These are phyloP conservation scores for Verticillium isaacii DNA, from an alignment of 2,329 filamentous ascomycete species.

Conservation along the genomic window DNA sequence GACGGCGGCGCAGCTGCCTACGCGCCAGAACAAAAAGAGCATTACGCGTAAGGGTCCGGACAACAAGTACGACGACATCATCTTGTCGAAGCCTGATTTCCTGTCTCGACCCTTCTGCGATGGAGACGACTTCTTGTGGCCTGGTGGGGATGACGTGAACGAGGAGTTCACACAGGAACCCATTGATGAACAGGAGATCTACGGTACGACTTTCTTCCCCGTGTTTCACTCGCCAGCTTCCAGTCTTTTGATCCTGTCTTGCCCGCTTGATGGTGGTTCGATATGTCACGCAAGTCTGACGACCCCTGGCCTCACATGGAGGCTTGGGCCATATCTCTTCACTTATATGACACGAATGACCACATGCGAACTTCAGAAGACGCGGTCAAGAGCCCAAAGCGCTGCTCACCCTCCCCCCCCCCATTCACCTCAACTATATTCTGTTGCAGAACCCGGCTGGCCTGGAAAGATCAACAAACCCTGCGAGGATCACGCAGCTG, in stretches of 20 bases:
- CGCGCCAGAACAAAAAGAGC: constrained; percentile 54
- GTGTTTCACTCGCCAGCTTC: background rate
- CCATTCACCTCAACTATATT: background rate
- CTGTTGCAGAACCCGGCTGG: background rate
- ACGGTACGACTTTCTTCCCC: constrained; percentile 52
- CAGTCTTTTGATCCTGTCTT: background rate
- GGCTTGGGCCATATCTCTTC: background rate
- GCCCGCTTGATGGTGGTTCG: background rate
- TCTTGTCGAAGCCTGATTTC: constrained; percentile 41
- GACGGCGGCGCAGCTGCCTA: constrained; percentile 82
- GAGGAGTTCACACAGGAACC: constrained; percentile 67
- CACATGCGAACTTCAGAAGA: background rate
- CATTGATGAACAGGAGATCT: constrained; percentile 97
- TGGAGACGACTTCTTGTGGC: constrained; percentile 29
- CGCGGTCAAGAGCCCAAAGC: background rate
- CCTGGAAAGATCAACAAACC: background rate
- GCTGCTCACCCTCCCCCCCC: background rate
- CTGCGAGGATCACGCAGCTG: constrained; percentile 19
- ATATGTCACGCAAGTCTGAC: background rate
- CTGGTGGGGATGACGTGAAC: constrained; percentile 33
- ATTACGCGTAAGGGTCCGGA: constrained; percentile 42
- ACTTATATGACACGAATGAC: background rate
- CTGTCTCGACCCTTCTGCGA: constrained; percentile 32
- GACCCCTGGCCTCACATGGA: background rate
- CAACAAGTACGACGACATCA: constrained; percentile 40